Evolutionary conservation across 441 rosid genomes (phyloP), one percentile per base, ranked within the genome.

Genomic region (Viola pubescens): DNA sequence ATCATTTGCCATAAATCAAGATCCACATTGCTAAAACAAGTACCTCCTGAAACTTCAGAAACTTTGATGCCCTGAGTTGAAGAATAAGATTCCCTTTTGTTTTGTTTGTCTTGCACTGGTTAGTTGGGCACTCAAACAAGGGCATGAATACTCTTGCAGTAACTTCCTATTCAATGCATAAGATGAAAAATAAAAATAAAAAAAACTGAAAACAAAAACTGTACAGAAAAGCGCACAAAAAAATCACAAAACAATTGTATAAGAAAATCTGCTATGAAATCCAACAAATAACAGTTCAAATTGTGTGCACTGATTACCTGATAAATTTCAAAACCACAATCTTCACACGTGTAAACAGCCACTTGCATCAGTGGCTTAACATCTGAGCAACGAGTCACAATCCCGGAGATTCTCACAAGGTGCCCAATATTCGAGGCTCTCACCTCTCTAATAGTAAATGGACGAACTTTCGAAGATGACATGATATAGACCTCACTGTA

Each of bases 301-400:
- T 44, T 13, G 37, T 12, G 48, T 41, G 9, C 12, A 46, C 56
- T 52, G 10, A 43, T 72, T 77, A 91, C 97, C 98, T 91, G 97
- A 70, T 94, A 94, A 61, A 91, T 94, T 73, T 94, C 99, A 74
- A 81, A 87, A 45, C 98, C 95, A 58, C 98, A 94, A n/a, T 87
- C 95, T 77, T 94, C 99, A 61, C 99, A 94, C 8, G 99, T 91
- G 76, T 91, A 94, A 2, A 94, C 97, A 64, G 99, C 97, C 7
- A 91, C 97, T 54, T 90, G 94, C 97, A 94, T 91, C 67, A 94
- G 73, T 54, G 99, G 98, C 82, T 91, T 94, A 60, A 94, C 99
- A 77, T 94, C 99, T 12, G 99, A 94, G 72, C 99, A 94, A 5
- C 98, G 91, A 6, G 97, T 94, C 61, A 94, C 85, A 78, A 94